A percentile compares a stretch with the other conserved stretches of the same genome.
phyloP scores from a whole-genome alignment of 148 eudicot genomes.

The Rhododendron vialii region DNA sequence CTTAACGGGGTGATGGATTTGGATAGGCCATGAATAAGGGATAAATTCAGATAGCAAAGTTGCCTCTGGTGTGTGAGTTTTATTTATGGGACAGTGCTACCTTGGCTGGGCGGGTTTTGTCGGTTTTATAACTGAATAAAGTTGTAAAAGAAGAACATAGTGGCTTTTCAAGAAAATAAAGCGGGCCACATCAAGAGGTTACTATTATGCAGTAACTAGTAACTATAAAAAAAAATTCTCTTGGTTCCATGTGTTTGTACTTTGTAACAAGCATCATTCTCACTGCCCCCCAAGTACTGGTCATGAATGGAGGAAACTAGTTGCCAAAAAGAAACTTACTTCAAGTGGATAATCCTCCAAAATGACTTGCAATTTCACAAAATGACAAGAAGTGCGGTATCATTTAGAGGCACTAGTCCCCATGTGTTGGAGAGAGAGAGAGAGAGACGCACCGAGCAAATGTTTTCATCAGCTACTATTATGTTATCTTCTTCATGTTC shows the following conservation, averaged over 20 bases:
- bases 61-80: not conserved
- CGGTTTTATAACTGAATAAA: not conserved
- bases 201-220: not conserved
- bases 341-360: not conserved
- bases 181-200: not conserved
- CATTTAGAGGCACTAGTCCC: not conserved
- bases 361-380: not conserved
- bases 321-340: not conserved
- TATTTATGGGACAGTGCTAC: not conserved
- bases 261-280: not conserved
- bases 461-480: constrained; percentile 10
- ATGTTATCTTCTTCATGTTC: constrained; percentile 14
- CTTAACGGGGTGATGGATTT: not conserved
- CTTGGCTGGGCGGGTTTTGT: not conserved
- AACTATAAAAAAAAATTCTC: not conserved
- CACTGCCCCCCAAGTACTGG: not conserved
- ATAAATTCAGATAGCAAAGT: not conserved
- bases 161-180: not conserved
- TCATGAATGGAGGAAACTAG: not conserved
- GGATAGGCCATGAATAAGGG: not conserved
- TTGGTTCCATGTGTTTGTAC: not conserved
- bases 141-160: not conserved
- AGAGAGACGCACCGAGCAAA: constrained; percentile 11
- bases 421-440: not conserved
- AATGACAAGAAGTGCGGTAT: not conserved